Conservation (phyloP, 1,139 yeast genomes). For the Debaryomyces fabryi region DNA sequence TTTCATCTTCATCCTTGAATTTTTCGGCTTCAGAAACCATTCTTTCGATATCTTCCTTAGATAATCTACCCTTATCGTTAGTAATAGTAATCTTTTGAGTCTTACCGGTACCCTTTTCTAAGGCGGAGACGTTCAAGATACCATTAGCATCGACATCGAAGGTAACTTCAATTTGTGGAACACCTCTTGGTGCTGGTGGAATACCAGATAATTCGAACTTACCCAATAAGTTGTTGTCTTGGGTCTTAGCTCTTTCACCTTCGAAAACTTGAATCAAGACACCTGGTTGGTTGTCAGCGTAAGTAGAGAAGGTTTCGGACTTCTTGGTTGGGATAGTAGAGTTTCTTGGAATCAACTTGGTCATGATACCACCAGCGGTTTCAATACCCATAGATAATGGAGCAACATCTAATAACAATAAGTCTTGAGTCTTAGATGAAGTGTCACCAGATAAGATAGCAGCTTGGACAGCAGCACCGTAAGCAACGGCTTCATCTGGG, state of each 20-base stretch:
- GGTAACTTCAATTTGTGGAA: conserved; percentile 95
- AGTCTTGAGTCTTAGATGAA: conserved; percentile 74
- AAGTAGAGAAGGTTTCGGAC: conserved; percentile 95
- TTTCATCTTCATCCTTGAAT: conserved; percentile 53
- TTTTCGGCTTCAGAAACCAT: conserved; percentile 55
- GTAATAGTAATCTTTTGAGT: conserved; percentile 53
- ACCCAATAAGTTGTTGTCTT: conserved; percentile 94
- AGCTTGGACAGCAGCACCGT: conserved; percentile 99
- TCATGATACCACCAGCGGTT: conserved; percentile 98
- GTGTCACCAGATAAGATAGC: conserved; percentile 74
- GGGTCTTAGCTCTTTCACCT: conserved; percentile 96
- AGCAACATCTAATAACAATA: conserved; percentile 84
- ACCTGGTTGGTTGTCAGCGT: conserved; percentile 96
- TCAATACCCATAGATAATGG: conserved; percentile 96
- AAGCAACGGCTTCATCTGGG: conserved; percentile 99
- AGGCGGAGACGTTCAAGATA: conserved; percentile 89
- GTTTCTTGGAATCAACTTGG: conserved; percentile 95
- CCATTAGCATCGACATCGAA: conserved; percentile 95
- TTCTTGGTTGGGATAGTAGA: conserved; percentile 96
- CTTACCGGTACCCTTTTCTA: conserved; percentile 93
- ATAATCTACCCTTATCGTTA: conserved; percentile 55
- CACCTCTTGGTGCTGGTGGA: conserved; percentile 99
- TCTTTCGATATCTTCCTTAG: conserved; percentile 54
- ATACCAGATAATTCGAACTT: conserved; percentile 94
- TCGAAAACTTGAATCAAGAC: conserved; percentile 94